These are phyloP conservation scores for Halenospora varia DNA, from an alignment of 495 filamentous ascomycete species.

Conservation along the genomic window DNA sequence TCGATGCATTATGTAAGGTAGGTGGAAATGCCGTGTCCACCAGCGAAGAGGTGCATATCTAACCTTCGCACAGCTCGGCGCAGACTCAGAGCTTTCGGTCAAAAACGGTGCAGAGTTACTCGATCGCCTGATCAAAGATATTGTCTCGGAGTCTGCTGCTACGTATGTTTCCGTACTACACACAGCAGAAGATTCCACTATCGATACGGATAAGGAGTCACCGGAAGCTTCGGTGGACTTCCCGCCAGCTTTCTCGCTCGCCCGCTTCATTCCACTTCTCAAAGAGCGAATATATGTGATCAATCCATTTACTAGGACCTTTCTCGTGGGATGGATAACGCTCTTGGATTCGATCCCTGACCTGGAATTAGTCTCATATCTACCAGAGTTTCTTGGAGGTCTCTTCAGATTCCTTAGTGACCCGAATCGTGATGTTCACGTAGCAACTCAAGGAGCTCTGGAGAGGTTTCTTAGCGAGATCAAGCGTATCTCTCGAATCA, in stretches of 20 bases:
- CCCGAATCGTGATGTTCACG: conserved; percentile 86
- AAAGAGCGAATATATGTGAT: conserved; percentile 90
- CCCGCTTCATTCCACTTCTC: conserved; percentile 86
- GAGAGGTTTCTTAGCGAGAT: conserved; percentile 93
- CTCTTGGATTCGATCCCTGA: conserved; percentile 96
- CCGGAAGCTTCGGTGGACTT: conserved; percentile 47
- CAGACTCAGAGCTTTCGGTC: conserved; percentile 92
- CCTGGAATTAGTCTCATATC: conserved; percentile 85
- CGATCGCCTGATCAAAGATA: conserved; percentile 95
- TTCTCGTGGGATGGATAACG: conserved; percentile 94
- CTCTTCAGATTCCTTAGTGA: conserved; percentile 91
- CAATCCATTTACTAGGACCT: conserved; percentile 91
- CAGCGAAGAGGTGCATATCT: neutral
- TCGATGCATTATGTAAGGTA: conserved; percentile 96
- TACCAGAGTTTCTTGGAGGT: conserved; percentile 89
- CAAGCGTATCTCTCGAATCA: conserved; percentile 86
- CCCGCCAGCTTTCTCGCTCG: conserved; percentile 89
- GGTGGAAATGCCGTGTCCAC: conserved; percentile 11
- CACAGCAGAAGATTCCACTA: conserved; percentile 39
- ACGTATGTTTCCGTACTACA: conserved; percentile 91
- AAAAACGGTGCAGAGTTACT: conserved; percentile 98
- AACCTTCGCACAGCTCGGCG: conserved; percentile 64
- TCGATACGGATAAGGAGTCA: conserved; percentile 46
- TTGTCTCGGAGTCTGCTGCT: conserved; percentile 92
- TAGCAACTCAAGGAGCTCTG: conserved; percentile 83